Evolutionary conservation across 805 yeast species (phyloP).

Genomic region (Hanseniaspora pseudoguilliermondii): DNA sequence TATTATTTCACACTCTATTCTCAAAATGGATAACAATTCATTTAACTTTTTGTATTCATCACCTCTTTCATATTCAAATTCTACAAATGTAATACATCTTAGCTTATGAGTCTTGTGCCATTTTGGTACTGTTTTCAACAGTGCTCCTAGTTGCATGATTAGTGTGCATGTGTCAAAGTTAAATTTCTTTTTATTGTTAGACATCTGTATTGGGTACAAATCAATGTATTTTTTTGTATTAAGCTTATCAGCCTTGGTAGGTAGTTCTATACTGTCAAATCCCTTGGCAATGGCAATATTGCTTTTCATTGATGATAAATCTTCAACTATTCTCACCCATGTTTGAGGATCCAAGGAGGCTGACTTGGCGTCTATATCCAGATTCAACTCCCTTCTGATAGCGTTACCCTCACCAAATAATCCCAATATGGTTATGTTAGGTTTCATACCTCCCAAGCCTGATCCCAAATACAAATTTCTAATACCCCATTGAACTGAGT

Average conservation of each 20-base stretch:
- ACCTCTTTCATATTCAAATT: constrained; percentile 50
- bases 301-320: constrained; percentile 72
- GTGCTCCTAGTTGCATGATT: constrained; percentile 87
- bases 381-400: constrained; percentile 19
- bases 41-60: constrained; percentile 56
- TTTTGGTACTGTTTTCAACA: constrained; percentile 79
- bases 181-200: constrained; percentile 69
- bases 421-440: constrained; percentile 86
- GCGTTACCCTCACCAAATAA: constrained; percentile 27
- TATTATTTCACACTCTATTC: constrained; percentile 73
- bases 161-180: constrained; percentile 93
- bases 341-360: constrained; percentile 60
- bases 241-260: constrained; percentile 29
- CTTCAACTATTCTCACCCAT: constrained; percentile 91
- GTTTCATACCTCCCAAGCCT: constrained; percentile 97
- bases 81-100: constrained; percentile 85
- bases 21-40: constrained; percentile 54
- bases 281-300: constrained; percentile 92
- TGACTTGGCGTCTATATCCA: constrained; percentile 60
- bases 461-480: constrained; percentile 83
- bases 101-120: constrained; percentile 71
- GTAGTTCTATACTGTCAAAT: constrained; percentile 55
- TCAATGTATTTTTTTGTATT: constrained; percentile 50
- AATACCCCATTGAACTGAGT: constrained; percentile 86
- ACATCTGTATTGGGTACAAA: constrained; percentile 93